phyloP scores from a whole-genome alignment of 331 rosid species.

The Prunus yedoensis region DNA sequence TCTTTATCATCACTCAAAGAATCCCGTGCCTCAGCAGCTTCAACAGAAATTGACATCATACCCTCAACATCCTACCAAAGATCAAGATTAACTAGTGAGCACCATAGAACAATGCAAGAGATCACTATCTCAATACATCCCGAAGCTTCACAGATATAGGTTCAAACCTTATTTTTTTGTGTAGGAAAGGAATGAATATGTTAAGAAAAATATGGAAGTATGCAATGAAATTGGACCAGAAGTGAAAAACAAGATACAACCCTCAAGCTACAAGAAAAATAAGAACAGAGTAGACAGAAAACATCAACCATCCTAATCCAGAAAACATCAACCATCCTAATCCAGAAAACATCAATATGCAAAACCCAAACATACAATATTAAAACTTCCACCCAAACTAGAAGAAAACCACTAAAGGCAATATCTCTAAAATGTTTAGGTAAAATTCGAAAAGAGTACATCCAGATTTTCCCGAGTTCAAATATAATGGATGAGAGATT shows the following conservation, averaged over 20 bases:
- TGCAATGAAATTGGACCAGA: background rate
- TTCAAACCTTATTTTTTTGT: background rate
- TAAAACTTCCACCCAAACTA: background rate
- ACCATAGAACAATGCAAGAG: slow-evolving; percentile 3
- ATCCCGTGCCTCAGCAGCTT: slow-evolving; percentile 93
- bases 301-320: background rate
- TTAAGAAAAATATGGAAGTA: background rate
- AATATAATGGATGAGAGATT: background rate
- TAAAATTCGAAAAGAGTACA: too few relatives aligned
- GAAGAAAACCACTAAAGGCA: background rate
- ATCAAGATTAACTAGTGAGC: slow-evolving; percentile 18
- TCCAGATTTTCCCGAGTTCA: background rate
- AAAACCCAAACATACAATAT: too few relatives aligned
- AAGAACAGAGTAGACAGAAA: background rate
- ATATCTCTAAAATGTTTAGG: background rate
- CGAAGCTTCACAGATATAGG: slow-evolving; percentile 1
- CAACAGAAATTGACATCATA: slow-evolving; percentile 98
- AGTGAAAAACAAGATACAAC: background rate
- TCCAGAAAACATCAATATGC: background rate
- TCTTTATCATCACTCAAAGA: slow-evolving; percentile 93
- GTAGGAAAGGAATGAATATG: background rate
- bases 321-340: background rate
- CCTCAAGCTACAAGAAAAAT: background rate
- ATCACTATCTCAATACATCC: background rate
- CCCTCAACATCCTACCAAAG: slow-evolving; percentile 93